phyloP scores from a whole-genome alignment of 306 rosid species.

The Sphenostylis stenocarpa region DNA sequence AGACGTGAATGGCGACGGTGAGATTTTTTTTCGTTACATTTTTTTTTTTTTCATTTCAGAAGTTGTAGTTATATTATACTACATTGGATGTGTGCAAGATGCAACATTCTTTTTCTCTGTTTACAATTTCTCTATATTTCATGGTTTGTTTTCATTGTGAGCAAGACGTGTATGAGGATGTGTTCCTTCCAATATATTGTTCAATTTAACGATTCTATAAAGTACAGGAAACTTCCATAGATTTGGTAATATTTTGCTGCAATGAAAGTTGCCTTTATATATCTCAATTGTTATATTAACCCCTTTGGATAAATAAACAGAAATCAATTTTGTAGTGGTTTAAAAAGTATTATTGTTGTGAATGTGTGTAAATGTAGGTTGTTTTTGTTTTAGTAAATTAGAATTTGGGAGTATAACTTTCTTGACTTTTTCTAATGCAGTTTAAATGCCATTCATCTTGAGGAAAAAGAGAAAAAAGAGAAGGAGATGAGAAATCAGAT shows the following conservation, averaged over 20 bases:
- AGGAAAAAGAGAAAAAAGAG: slow-evolving; percentile 81
- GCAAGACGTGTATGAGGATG: not conserved
- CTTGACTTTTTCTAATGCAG: slow-evolving; percentile 42
- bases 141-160: not conserved
- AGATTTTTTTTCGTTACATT: slow-evolving; percentile 23
- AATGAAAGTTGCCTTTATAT: not conserved
- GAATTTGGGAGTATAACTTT: not conserved
- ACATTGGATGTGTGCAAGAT: not conserved
- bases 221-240: not conserved
- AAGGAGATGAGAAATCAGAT: slow-evolving; percentile 85
- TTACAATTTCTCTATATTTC: not conserved
- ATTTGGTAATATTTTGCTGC: not conserved
- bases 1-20: slow-evolving; percentile 94
- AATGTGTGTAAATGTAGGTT: not conserved
- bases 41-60: not conserved
- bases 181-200: too few species aligned
- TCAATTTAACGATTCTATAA: too few species aligned
- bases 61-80: not conserved
- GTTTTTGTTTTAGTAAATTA: not conserved
- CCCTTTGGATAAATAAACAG: not conserved
- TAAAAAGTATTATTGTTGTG: not conserved
- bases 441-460: slow-evolving; percentile 71
- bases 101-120: not conserved
- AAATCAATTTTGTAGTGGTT: not conserved
- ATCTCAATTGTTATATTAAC: not conserved